Evolutionary conservation across 2,329 filamentous ascomycete species (phyloP).

Genomic region (Clarireedia paspali): DNA sequence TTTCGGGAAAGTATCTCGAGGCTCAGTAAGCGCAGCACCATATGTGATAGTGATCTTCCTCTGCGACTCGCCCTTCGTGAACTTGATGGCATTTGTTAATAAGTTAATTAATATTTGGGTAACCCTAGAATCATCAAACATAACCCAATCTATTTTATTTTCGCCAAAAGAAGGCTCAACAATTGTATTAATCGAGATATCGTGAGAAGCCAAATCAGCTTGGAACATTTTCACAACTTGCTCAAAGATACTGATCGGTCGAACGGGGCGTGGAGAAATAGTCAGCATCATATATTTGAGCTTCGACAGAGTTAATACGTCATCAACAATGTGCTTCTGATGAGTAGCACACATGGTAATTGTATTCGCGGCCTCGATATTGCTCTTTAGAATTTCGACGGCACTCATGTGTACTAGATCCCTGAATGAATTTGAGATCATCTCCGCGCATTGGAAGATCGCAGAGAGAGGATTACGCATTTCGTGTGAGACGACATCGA

Average conservation of each 20-base stretch:
- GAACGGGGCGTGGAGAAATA: constrained; percentile 62
- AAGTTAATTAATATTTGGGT: constrained; percentile 77
- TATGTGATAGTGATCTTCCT: constrained; percentile 44
- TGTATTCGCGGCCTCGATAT: constrained; percentile 68
- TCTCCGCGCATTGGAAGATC: constrained; percentile 69
- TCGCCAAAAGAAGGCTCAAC: constrained; percentile 55
- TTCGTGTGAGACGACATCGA: constrained; percentile 67
- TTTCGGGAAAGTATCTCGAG: constrained; percentile 12
- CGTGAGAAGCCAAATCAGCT: constrained; percentile 60
- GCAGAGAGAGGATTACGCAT: constrained; percentile 68
- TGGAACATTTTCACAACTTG: constrained; percentile 72
- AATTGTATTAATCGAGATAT: constrained; percentile 57
- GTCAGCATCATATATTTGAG: constrained; percentile 68
- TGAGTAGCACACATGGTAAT: constrained; percentile 73
- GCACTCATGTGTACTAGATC: constrained; percentile 28
- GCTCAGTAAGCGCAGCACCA: constrained; percentile 13
- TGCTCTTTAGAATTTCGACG: constrained; percentile 42
- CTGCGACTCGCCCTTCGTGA: constrained; percentile 57
- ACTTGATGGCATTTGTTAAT: constrained; percentile 76
- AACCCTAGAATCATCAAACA: constrained; percentile 65
- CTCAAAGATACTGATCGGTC: constrained; percentile 54
- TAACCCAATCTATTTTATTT: constrained; percentile 55
- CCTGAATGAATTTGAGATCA: constrained; percentile 45
- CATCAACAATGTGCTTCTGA: constrained; percentile 72
- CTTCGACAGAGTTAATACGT: constrained; percentile 66